Conservation (phyloP, 2,329 filamentous ascomycete species). For the Myrmaecium sp. region DNA sequence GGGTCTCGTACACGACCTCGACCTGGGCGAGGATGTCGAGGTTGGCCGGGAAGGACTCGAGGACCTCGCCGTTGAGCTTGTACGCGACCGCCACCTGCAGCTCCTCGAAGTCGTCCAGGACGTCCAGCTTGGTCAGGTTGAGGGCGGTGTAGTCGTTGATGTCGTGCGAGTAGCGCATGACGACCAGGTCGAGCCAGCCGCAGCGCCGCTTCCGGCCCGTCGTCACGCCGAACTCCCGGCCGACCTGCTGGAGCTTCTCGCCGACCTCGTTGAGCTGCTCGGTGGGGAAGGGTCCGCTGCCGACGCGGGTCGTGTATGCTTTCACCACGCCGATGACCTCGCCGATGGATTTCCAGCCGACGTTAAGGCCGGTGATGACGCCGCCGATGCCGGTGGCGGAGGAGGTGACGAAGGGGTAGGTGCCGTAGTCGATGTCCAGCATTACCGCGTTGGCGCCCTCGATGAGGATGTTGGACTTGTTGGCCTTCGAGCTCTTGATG, state of each 20-base stretch:
- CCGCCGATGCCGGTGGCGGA: slow-evolving; percentile 32
- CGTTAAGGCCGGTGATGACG: slow-evolving; percentile 43
- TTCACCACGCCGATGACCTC: slow-evolving; percentile 51
- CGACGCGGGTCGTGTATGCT: slow-evolving; percentile 48
- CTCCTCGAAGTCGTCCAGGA: slow-evolving; percentile 56
- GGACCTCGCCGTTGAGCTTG: slow-evolving; percentile 34
- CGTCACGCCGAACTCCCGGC: slow-evolving; percentile 37
- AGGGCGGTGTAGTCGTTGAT: slow-evolving; percentile 52
- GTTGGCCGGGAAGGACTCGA: slow-evolving; percentile 50
- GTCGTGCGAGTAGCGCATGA: slow-evolving; percentile 46
- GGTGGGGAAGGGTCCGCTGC: slow-evolving; percentile 48
- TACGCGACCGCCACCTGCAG: slow-evolving; percentile 64
- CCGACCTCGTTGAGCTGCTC: slow-evolving; percentile 43
- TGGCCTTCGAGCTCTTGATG: slow-evolving; percentile 42
- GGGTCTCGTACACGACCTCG: slow-evolving; percentile 49
- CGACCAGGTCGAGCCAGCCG: slow-evolving; percentile 51
- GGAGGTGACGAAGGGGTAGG: slow-evolving; percentile 45
- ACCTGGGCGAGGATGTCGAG: slow-evolving; percentile 39
- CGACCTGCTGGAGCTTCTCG: slow-evolving; percentile 38
- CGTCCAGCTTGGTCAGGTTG: slow-evolving; percentile 51
- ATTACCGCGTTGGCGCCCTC: slow-evolving; percentile 55
- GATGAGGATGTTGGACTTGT: slow-evolving; percentile 43
- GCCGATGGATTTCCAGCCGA: slow-evolving; percentile 43
- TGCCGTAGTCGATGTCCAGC: slow-evolving; percentile 42
- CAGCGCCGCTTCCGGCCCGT: slow-evolving; percentile 45